Evolutionary conservation across 2,329 filamentous ascomycete genomes (phyloP).

Genomic region (Colletotrichum sojae): DNA sequence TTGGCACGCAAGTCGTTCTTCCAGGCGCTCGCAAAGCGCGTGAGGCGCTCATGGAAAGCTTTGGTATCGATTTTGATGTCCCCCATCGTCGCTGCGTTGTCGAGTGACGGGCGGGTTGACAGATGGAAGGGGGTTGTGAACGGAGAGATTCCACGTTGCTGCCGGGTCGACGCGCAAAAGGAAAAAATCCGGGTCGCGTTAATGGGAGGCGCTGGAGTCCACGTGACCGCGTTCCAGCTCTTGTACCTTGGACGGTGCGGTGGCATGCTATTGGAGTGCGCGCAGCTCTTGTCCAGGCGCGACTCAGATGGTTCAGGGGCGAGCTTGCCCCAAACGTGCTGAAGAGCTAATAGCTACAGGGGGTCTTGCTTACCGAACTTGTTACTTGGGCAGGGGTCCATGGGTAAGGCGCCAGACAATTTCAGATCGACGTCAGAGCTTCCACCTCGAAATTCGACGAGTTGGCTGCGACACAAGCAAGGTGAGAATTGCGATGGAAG

Average conservation of each 20-base stretch:
- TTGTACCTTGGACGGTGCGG: neutral
- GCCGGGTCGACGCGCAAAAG: conserved; percentile 49
- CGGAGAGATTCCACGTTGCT: conserved; percentile 35
- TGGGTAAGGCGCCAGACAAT: neutral
- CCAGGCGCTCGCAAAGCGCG: conserved; percentile 90
- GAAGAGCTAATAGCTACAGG: neutral
- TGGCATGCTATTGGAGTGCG: conserved; percentile 6
- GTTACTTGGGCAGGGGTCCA: neutral
- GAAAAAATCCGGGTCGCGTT: conserved; percentile 59
- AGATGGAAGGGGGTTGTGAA: conserved; percentile 30
- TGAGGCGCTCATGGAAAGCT: conserved; percentile 93
- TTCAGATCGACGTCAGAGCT: conserved; percentile 17
- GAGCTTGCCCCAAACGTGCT: conserved; percentile 24
- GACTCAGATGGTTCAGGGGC: conserved; percentile 16
- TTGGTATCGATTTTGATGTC: conserved; percentile 97
- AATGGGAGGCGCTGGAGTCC: conserved; percentile 49
- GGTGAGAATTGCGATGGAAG: too few relatives aligned
- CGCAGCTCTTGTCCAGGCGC: neutral
- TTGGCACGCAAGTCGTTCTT: conserved; percentile 94
- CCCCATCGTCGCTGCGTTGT: conserved; percentile 66
- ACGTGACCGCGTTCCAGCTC: conserved; percentile 38
- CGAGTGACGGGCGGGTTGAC: conserved; percentile 41
- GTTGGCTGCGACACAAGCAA: neutral
- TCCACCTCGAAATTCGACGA: neutral
- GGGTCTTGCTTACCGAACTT: neutral